Base-by-base conservation (phyloP, 768 basidiomycete species). In the Dioszegia aurantiaca region DNA sequence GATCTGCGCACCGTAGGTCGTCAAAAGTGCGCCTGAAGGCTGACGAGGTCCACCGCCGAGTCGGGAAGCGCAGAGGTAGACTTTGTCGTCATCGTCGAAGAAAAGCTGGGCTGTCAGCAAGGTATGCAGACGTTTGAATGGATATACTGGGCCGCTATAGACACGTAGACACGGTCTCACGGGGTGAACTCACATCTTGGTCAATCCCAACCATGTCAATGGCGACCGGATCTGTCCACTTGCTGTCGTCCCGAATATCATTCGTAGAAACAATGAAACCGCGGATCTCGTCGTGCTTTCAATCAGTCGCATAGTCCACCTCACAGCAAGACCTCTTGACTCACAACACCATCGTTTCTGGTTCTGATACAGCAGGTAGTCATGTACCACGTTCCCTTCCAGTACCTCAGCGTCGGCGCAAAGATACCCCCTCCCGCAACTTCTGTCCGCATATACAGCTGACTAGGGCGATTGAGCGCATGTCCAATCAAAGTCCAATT, bases 281-380 rank as follows among this genome's bases (percentile, higher is more conserved):
- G 12, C 61, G 36, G 11, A 45, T 43, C 40, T 43, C 43, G 11
- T 43, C 41, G n/a, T 55, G 41, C 43, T 43, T 12, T 2, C 39
- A 27, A 41, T 3, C 42, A 21, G 28, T 27, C 39, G 12, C 2
- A 19, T 17, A 4, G 6, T 26, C 42, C 12, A 8, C 9, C 23
- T 5, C 27, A 56, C 16, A 24, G 26, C 44, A 47, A 10, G n/a
- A n/a, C n/a, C n/a, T 5, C 2, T 24, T 39, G 5, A 55, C 28
- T 43, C 28, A 42, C 40, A 16, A 42, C 31, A 33, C 55, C 56
- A 23, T 55, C 45, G 24, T 54, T 28, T 16, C 46, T 44, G 28
- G 12, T 58, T 62, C 69, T 70, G 64, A 79, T 58, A 11, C 79
- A 69, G 63, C 78, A 80, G 56, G 54, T 56, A 3, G 56, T 63